Base-by-base conservation (phyloP, 345 rosid genomes). In the Pseudoturritis turrita region DNA sequence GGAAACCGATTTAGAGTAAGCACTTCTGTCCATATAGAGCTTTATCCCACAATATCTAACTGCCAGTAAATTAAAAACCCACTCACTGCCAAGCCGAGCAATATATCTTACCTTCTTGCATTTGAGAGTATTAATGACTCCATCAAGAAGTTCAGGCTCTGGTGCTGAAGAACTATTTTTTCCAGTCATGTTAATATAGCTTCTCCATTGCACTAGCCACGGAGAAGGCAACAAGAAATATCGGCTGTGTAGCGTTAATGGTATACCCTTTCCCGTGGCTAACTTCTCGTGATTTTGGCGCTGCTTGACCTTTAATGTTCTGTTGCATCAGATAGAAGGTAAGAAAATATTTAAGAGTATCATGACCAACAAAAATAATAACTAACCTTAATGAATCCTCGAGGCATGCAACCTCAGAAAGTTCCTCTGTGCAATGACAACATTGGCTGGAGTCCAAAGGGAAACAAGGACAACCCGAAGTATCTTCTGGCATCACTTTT, bases 271-370 rank as follows among this genome's bases (percentile, higher is more conserved):
- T 59, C 92, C 97, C 14, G 62, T 37, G 51, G 91, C 91, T 70
- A 95, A 77, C 79, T 88, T 91, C 75, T 95, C 96, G 72, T 91
- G 99, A 80, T 81, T 95, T 68, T 85, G 91, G 26, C 96, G 93
- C 77, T 95, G 93, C 81, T 81, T 87, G 61, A 83, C 82, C 80
- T 89, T 95, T 72, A 85, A 57, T 15, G 77, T 93, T 84, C 96
- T 91, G 90, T 85, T 80, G 75, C 62, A 83, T 68, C 53, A 71
- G 63, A 78, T 14, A 33, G 37, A 80, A 78, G 68, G 70, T 74
- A 81, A 76, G 77, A 46, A 73, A 54, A 65, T 15, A 7, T 39
- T 18, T 19, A 64, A 26, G 57, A 54, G 71, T 37, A 62, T 44
- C 19, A 58, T 17, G 17, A 50, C 41, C 10, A 46, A 72, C 12